Evolutionary conservation across 768 basidiomycete species (phyloP).

Genomic region (Lactarius hengduanensis): DNA sequence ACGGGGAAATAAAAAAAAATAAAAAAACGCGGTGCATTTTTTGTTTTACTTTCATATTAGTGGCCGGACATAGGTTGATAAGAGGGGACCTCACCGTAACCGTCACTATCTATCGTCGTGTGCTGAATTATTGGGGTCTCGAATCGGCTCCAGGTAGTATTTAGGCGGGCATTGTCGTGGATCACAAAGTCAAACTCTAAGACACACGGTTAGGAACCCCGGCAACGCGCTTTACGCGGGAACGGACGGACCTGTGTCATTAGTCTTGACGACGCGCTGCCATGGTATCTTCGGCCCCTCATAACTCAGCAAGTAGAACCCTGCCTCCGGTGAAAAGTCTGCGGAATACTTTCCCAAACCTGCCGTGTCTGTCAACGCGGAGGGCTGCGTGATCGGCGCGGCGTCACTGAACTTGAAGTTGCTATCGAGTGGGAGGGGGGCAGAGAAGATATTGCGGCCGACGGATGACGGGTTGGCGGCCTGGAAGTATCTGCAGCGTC

Average conservation of each 20-base stretch:
- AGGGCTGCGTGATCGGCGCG: slow-evolving; percentile 39
- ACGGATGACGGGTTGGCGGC: slow-evolving; percentile 81
- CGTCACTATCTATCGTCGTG: slow-evolving; percentile 76
- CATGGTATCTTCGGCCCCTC: slow-evolving; percentile 81
- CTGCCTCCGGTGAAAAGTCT: slow-evolving; percentile 80
- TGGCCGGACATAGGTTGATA: background rate
- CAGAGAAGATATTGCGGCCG: slow-evolving; percentile 81
- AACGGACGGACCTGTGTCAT: slow-evolving; percentile 42
- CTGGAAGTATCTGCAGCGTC: slow-evolving; percentile 69
- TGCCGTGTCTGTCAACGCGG: slow-evolving; percentile 51
- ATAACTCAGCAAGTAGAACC: slow-evolving; percentile 81
- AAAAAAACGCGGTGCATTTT: background rate
- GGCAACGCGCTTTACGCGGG: background rate
- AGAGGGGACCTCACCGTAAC: slow-evolving; percentile 51
- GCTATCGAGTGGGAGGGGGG: slow-evolving; percentile 59
- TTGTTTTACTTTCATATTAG: background rate
- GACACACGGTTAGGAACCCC: slow-evolving; percentile 1
- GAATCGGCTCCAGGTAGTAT: slow-evolving; percentile 62
- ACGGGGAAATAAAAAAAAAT: background rate
- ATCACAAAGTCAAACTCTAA: slow-evolving; percentile 66
- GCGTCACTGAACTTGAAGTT: slow-evolving; percentile 28
- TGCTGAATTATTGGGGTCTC: slow-evolving; percentile 67
- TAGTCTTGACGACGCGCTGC: slow-evolving; percentile 72
- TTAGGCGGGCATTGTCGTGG: slow-evolving; percentile 66
- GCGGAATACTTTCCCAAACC: slow-evolving; percentile 59